Base-by-base conservation (phyloP, 164 flowering plant genomes). In the Houttuynia cordata region DNA sequence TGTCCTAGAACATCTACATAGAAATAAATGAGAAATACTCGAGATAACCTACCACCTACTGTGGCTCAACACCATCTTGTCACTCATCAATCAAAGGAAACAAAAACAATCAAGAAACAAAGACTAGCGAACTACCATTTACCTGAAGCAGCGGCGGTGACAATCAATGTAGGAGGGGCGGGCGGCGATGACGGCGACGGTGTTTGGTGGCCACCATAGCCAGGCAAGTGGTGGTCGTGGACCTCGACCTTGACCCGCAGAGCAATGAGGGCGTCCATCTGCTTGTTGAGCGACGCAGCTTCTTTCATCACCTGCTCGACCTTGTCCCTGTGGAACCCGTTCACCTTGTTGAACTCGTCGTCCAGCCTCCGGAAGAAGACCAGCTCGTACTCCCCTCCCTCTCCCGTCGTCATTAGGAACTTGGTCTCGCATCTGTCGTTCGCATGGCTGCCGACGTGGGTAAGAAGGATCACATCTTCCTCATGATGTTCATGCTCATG, bases 201-300 rank as follows among this genome's bases (percentile, higher is more conserved):
- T 4, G 4, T 54, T 6, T 30, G 19, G 20, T 30, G 19, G 20
- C 15, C 22, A 6, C 19, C 40, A 5, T 9, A 19, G 15, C 10
- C 21, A 40, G 9, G 10, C 30, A 17, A 24, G 23, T 25, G 4
- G 18, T 42, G 10, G 34, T 9, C 19, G 17, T 25, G 12, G 9
- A 53, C 84, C 17, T 86, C 86, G 0, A 88, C 89, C 70, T 66
- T 81, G 37, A 83, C 59, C 60, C 91, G 59, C n/a, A 86, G 68
- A 24, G 89, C 91, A 68, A 85, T 86, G 42, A 85, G 67, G 19
- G 82, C 86, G 70, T 85, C 76, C 91, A 86, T 85, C 60, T 89
- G 97, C 18, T 61, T 75, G 21, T 72, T 85, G 70, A 89, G 68
- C n/a, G 74, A 67, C 9, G 74, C 78, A 0, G 91, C 97, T 53